Conservation (phyloP, 495 filamentous ascomycete genomes). For the Penicillium waksmanii region DNA sequence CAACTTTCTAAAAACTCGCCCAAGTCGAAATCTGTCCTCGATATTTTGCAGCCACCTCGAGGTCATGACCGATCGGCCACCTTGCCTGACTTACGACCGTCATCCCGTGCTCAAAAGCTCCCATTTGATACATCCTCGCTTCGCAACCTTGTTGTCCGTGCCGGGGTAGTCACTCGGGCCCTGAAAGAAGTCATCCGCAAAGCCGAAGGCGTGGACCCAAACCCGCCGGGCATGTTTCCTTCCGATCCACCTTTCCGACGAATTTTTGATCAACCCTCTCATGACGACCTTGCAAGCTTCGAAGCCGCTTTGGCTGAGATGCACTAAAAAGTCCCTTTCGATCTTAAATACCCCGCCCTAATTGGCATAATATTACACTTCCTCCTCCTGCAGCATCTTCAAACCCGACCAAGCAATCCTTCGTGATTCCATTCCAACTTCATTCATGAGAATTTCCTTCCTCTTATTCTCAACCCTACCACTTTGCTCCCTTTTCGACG, state of each 20-base stretch:
- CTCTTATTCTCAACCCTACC: constrained; percentile 2
- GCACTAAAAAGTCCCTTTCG: constrained; percentile 15
- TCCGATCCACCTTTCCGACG: constrained; percentile 49
- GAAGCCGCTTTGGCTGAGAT: constrained; percentile 36
- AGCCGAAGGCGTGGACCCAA: constrained; percentile 73
- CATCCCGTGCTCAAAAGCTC: constrained; percentile 69
- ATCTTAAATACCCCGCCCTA: neutral
- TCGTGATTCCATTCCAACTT: neutral
- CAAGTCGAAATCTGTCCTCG: constrained; percentile 78
- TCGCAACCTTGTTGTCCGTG: constrained; percentile 82
- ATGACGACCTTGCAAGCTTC: constrained; percentile 38
- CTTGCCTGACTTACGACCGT: constrained; percentile 39
- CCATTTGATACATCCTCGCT: constrained; percentile 92
- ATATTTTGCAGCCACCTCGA: constrained; percentile 75
- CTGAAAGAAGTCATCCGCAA: constrained; percentile 77
- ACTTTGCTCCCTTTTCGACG: constrained; percentile 3
- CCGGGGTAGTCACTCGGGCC: constrained; percentile 72
- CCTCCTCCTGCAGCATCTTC: constrained; percentile 8
- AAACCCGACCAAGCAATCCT: neutral
- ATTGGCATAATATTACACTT: constrained; percentile 6
- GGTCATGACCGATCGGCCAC: constrained; percentile 50
- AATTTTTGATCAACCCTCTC: constrained; percentile 47
- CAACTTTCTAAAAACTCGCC: constrained; percentile 50
- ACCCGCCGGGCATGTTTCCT: constrained; percentile 46
- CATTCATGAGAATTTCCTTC: constrained; percentile 15